Base-by-base conservation (phyloP, 345 rosid species). In the Populus davidiana region DNA sequence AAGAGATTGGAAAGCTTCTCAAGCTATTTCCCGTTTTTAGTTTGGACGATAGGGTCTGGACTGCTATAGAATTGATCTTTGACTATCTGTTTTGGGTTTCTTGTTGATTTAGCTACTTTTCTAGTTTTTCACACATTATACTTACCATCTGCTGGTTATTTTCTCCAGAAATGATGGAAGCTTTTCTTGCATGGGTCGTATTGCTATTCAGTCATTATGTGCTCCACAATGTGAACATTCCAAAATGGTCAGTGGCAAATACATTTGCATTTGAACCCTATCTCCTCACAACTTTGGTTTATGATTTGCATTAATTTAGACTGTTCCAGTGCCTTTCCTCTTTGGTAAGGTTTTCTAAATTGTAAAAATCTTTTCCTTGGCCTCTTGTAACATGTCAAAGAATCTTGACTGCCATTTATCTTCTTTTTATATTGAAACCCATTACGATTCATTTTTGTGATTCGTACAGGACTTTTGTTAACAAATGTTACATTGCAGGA, bases 161-260 rank as follows among this genome's bases (percentile, higher is more conserved):
- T 61, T 78, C 77, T 71, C 38, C 89, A 93, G 95, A 84, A 88
- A 75, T 67, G 92, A 88, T 71, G 86, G 82, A 71, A 85, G 75
- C 78, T 71, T 86, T 80, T 80, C 86, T 49, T 81, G 85, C 71
- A 72, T 81, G 68, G 91, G 93, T 66, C 96, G 94, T 50, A 91
- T 96, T 43, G 96, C 95, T 47, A 90, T 96, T 80, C 98, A 93
- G 79, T 92, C 98, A 59, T 84, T 96, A 71, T 89, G 94, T 89
- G 90, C 97, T 81, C 97, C 97, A 64, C 92, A 92, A 66, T 93
- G 97, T 85, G 89, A 78, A 68, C 84, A 86, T 79, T 91, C 91
- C 75, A 87, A 84, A 74, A 86, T 72, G 97, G 98, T 92, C 72
- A 69, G 84, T 81, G 52, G 70, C 69, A 29, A 25, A 67, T 52